Evolutionary conservation across 352 stramenopile genomes (phyloP).

Genomic region (Phytophthora pinifolia): DNA sequence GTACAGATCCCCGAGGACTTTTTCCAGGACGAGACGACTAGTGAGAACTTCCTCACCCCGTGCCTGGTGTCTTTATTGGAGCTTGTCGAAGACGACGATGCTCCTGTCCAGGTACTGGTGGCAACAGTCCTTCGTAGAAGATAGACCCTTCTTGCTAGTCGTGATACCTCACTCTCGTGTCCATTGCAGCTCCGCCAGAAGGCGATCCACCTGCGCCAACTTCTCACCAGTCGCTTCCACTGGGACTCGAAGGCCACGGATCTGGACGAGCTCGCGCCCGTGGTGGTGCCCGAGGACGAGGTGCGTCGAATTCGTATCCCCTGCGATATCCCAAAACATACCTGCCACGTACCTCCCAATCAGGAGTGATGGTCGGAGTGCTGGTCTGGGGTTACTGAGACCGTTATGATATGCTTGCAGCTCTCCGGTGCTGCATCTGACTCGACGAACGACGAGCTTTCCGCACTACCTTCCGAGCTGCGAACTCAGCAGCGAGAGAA

Average conservation of each 20-base stretch:
- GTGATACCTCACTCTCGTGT: conserved; percentile 12
- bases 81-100: conserved; percentile 51
- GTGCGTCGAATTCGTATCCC: conserved; percentile 16
- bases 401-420: conserved; percentile 7
- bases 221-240: conserved; percentile 43
- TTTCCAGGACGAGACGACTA: conserved; percentile 64
- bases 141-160: neutral
- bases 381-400: conserved; percentile 27
- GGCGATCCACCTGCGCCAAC: conserved; percentile 31
- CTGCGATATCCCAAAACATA: conserved; percentile 18
- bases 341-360: conserved; percentile 10
- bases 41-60: conserved; percentile 63
- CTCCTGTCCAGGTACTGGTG: conserved; percentile 31
- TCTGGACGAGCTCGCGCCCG: conserved; percentile 49
- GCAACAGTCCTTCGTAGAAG: neutral
- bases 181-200: conserved; percentile 34
- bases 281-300: conserved; percentile 44
- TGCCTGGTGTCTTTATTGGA: conserved; percentile 67
- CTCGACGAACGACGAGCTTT: neutral
- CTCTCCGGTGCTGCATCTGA: conserved; percentile 9
- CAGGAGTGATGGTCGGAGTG: conserved; percentile 8
- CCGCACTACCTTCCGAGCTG: neutral
- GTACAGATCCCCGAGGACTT: conserved; percentile 70
- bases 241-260: conserved; percentile 28
- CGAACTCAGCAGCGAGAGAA: conserved; percentile 18